A percentile compares a stretch with the other conserved stretches of the same genome.
These are phyloP conservation scores for Stagonosporopsis cucurbitacearum DNA, from an alignment of 2,329 filamentous ascomycete genomes.

Conservation along the genomic window DNA sequence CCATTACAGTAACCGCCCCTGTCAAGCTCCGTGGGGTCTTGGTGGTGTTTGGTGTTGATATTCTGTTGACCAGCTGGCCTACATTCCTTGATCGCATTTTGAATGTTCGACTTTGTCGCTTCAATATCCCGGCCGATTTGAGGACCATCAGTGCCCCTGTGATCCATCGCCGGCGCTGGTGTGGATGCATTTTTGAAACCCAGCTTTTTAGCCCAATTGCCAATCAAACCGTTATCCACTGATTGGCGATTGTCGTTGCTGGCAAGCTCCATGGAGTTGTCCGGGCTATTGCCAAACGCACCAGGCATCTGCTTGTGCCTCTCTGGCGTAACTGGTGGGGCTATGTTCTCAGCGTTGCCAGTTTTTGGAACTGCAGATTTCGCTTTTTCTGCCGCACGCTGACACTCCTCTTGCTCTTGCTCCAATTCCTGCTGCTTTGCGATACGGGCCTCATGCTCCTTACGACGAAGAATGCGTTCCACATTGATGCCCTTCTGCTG, in stretches of 20 bases:
- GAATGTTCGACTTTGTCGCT: conserved; percentile 46
- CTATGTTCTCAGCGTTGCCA: conserved; percentile 20
- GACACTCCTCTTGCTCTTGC: conserved; percentile 66
- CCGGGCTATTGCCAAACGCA: conserved; percentile 45
- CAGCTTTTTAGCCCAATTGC: conserved; percentile 48
- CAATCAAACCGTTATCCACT: conserved; percentile 39
- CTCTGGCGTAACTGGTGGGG: conserved; percentile 37
- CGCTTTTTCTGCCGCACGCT: conserved; percentile 47
- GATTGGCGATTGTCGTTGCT: conserved; percentile 30
- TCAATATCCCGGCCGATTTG: conserved; percentile 46
- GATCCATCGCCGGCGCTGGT: conserved; percentile 16
- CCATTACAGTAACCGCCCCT: conserved; percentile 48
- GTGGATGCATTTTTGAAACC: conserved; percentile 41
- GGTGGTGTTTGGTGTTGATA: conserved; percentile 45
- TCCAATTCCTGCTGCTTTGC: conserved; percentile 82
- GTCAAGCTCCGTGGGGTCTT: conserved; percentile 47
- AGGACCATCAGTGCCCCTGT: conserved; percentile 36
- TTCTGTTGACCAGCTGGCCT: conserved; percentile 41
- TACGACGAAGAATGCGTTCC: conserved; percentile 86
- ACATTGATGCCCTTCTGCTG: conserved; percentile 94
- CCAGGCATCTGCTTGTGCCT: conserved; percentile 45
- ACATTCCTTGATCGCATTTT: conserved; percentile 48
- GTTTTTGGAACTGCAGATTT: conserved; percentile 30
- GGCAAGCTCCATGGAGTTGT: conserved; percentile 37
- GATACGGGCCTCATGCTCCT: conserved; percentile 85